Percentiles rank a stretch among this genome's conserved stretches.
Evolutionary conservation across 257 asterid genomes (phyloP).

Genomic region (Ajuga chamaepitys): DNA sequence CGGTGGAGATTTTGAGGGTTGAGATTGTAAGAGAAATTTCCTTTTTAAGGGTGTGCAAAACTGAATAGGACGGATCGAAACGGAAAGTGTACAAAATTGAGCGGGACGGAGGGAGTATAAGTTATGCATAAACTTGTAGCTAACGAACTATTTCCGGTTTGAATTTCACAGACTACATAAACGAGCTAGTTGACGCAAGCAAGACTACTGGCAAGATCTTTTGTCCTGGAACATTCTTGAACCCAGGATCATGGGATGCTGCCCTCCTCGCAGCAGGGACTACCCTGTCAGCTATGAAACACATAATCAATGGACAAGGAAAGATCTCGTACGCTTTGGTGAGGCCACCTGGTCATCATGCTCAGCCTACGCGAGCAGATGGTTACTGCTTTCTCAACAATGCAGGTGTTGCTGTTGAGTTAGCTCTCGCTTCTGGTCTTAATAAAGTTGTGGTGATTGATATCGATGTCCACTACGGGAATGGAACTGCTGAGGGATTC

Average conservation of each 20-base stretch:
- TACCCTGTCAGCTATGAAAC: constrained; percentile 74
- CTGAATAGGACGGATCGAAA: too few species aligned
- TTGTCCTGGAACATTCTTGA: constrained; percentile 70
- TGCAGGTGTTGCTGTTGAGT: constrained; percentile 67
- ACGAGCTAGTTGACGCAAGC: constrained; percentile 76
- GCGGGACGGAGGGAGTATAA: too few species aligned
- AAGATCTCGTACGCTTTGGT: constrained; percentile 69
- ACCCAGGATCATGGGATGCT: constrained; percentile 82
- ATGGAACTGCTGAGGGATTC: constrained; percentile 92
- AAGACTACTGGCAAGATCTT: constrained; percentile 34
- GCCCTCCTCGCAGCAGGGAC: constrained; percentile 92
- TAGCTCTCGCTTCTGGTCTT: constrained; percentile 51
- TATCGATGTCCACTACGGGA: constrained; percentile 90
- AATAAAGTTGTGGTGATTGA: constrained; percentile 61
- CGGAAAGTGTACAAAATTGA: too few species aligned
- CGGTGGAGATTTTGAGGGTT: too few species aligned
- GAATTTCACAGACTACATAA: constrained; percentile 51
- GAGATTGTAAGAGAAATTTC: too few species aligned
- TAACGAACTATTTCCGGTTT: neutral
- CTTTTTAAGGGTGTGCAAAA: too few species aligned
- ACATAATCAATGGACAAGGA: constrained; percentile 50
- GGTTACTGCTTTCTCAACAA: constrained; percentile 92
- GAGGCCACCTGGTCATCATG: constrained; percentile 97
- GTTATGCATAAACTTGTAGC: neutral
- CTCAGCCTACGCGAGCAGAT: constrained; percentile 84